Conservation (phyloP, 495 filamentous ascomycete species). For the Trichoderma virens region DNA sequence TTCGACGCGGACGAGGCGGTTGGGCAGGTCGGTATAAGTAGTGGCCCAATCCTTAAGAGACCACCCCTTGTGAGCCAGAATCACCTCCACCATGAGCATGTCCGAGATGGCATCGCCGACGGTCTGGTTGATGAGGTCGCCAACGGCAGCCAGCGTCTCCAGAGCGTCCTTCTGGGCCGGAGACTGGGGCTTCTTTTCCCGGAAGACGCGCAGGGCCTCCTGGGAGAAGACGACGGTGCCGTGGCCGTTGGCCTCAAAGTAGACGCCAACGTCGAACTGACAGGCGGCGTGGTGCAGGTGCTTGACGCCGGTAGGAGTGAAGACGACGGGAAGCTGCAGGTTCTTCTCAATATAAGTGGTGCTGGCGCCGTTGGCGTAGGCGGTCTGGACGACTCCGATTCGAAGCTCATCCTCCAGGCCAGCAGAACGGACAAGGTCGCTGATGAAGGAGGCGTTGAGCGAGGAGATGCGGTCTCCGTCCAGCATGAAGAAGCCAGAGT, state of each 20-base stretch:
- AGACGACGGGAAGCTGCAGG: conserved; percentile 82
- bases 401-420: conserved; percentile 71
- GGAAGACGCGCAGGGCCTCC: conserved; percentile 67
- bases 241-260: conserved; percentile 98
- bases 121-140: conserved; percentile 91
- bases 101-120: conserved; percentile 95
- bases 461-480: conserved; percentile 97
- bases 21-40: conserved; percentile 93
- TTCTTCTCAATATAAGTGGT: conserved; percentile 85
- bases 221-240: conserved; percentile 93
- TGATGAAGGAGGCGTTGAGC: conserved; percentile 87
- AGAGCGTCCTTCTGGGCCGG: conserved; percentile 83
- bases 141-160: conserved; percentile 70
- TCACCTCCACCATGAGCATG: conserved; percentile 90
- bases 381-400: conserved; percentile 92
- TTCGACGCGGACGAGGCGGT: conserved; percentile 85
- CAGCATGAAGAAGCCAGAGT: conserved; percentile 76
- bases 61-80: conserved; percentile 93
- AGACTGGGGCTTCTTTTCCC: conserved; percentile 71
- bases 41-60: conserved; percentile 81
- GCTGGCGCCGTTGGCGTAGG: conserved; percentile 94
- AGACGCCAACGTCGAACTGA: conserved; percentile 88
- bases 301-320: conserved; percentile 94
- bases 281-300: conserved; percentile 91
- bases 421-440: conserved; percentile 71